Base-by-base conservation (phyloP, 208 protist species). In the Leishmania major region DNA sequence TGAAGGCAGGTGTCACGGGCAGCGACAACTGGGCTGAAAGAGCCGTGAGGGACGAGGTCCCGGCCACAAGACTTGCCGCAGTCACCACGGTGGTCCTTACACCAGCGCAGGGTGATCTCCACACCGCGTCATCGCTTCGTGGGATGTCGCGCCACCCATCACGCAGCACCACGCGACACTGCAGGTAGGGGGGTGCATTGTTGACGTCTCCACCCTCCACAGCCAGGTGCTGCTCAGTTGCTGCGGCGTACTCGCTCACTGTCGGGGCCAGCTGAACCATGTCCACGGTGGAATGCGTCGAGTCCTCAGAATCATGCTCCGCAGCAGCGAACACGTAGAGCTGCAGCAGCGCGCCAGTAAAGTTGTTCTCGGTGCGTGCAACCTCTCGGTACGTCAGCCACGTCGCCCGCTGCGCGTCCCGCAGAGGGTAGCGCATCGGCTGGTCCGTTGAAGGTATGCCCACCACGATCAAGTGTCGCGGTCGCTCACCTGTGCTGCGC, bases 331-430 rank as follows among this genome's bases (percentile, higher is more conserved):
- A 57, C 51, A 57, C 51, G 51, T 57, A 57, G 51, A 57, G 51
- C 51, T 22, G 15, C 51, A 57, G 51, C 15, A 57, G 51, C 45
- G 43, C 40, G 37, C 85, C 87, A 3, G 3, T 47, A 51, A 86
- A 92, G 37, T 82, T 59, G 74, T 92, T 90, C 62, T 66, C 74
- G 5, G 17, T 53, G 31, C 73, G 83, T 15, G 87, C 85, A 6
- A 90, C 87, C 31, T 85, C 85, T 19, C 64, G 35, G 76, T 84
- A 90, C n/a, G 75, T 64, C 85, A 86, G 75, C 81, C 89, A 90
- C 75, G 85, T 91, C 40, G 0, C n/a, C 31, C 87, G 87, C 83
- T 92, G 89, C 60, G 85, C 70, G 45, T 75, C 45, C 11, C 85
- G 82, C 3, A 85, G 47, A 60, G 69, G 75, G 51, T 31, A 59